These are phyloP conservation scores for Graphium sp. DNA, from an alignment of 2,329 filamentous ascomycete genomes.

Conservation along the genomic window DNA sequence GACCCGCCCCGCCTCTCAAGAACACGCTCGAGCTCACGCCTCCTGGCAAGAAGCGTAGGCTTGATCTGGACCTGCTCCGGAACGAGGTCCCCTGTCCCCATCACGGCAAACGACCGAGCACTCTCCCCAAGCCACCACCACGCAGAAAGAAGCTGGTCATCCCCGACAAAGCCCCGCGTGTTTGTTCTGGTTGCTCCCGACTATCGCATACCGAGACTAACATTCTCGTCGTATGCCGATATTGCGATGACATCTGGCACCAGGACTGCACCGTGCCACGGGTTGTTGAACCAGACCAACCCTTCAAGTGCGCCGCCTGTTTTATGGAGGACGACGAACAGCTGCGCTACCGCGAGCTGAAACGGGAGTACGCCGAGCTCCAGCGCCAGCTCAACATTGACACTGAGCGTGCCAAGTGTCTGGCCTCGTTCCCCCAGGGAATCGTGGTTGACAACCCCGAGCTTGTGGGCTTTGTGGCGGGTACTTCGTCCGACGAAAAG, in stretches of 20 bases:
- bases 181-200: no score
- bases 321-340: conserved; percentile 7
- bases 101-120: no score
- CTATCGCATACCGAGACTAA: conserved; percentile 8
- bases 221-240: conserved; percentile 8
- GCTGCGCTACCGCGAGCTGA: conserved; percentile 7
- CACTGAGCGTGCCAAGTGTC: conserved; percentile 12
- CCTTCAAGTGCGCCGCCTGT: conserved; percentile 8
- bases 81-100: no score
- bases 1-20: no score
- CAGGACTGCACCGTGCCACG: conserved; percentile 10
- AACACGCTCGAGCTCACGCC: no score
- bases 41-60: no score
- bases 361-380: conserved; percentile 5
- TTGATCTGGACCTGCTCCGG: no score
- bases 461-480: conserved; percentile 19
- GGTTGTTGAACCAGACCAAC: conserved; percentile 5
- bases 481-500: conserved; percentile 14
- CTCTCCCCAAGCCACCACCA: no score
- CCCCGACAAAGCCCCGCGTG: no score
- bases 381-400: conserved; percentile 13
- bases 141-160: no score
- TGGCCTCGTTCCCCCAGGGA: conserved; percentile 15
- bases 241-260: conserved; percentile 10
- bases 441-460: conserved; percentile 16